These are phyloP conservation scores for Ceratocystis colombiana DNA, from an alignment of 2,329 filamentous ascomycete genomes.

Conservation along the genomic window DNA sequence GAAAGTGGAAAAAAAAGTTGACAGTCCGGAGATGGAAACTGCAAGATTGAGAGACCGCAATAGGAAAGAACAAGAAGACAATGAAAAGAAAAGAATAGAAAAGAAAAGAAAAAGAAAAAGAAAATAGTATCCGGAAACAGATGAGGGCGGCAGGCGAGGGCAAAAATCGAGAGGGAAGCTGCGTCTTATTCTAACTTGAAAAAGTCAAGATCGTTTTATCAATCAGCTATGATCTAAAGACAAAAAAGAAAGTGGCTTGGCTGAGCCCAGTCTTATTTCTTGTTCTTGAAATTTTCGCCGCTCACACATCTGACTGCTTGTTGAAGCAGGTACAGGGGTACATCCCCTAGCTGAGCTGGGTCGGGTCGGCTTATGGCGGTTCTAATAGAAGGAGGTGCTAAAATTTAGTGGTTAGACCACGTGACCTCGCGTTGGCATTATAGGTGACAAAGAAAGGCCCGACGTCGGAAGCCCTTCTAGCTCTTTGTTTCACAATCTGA, in stretches of 20 bases:
- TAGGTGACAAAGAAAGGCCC: background rate
- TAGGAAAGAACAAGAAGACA: background rate
- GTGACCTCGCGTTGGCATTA: background rate
- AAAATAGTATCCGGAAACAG: background rate
- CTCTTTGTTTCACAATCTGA: background rate
- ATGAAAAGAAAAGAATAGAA: background rate
- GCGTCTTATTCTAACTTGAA: background rate
- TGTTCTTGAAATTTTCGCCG: background rate
- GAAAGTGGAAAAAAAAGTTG: background rate
- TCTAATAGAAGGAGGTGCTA: background rate
- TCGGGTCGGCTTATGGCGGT: background rate
- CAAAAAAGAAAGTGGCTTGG: background rate
- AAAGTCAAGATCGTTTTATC: background rate
- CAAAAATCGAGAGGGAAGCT: background rate
- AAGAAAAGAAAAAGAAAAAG: background rate
- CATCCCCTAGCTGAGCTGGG: background rate
- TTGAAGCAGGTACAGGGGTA: slow-evolving; percentile 4
- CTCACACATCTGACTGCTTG: background rate
- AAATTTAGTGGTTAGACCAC: background rate
- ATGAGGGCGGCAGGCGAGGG: background rate
- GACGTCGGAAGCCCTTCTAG: background rate
- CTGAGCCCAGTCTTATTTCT: background rate
- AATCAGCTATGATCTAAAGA: slow-evolving; percentile 5
- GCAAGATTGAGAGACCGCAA: background rate
- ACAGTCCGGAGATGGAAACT: background rate